Conservation (phyloP, 306 rosid species). For the Echinosophora koreensis region DNA sequence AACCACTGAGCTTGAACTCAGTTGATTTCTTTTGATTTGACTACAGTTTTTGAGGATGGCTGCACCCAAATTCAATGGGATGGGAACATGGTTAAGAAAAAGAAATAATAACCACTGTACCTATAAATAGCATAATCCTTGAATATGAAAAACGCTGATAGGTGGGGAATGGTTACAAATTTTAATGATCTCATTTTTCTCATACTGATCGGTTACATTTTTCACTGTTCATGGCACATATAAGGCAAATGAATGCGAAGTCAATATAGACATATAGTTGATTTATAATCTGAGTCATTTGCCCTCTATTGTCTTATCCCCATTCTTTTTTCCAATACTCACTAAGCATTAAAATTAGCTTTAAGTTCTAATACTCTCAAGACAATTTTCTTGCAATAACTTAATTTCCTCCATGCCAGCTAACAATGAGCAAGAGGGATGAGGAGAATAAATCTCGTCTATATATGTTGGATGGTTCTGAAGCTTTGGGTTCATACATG, state of each 20-base stretch:
- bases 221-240: neutral
- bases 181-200: neutral
- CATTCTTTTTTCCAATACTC: neutral
- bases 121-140: neutral
- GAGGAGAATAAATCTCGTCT: constrained; percentile 67
- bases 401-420: constrained; percentile 57
- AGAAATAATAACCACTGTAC: neutral
- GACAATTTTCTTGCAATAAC: constrained; percentile 46
- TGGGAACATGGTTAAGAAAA: neutral
- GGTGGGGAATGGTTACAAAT: neutral
- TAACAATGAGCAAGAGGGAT: constrained; percentile 82
- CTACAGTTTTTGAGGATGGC: neutral
- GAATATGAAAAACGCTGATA: neutral
- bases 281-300: constrained; percentile 3
- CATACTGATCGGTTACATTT: neutral
- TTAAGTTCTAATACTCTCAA: neutral
- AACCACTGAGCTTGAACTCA: neutral
- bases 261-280: constrained; percentile 12
- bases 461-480: constrained; percentile 76
- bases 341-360: constrained; percentile 6
- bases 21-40: neutral
- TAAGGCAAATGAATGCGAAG: neutral
- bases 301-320: neutral
- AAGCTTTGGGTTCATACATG: constrained; percentile 75
- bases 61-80: neutral